These are phyloP conservation scores for Austroboletus eburneus DNA, from an alignment of 768 basidiomycete genomes.

Conservation along the genomic window DNA sequence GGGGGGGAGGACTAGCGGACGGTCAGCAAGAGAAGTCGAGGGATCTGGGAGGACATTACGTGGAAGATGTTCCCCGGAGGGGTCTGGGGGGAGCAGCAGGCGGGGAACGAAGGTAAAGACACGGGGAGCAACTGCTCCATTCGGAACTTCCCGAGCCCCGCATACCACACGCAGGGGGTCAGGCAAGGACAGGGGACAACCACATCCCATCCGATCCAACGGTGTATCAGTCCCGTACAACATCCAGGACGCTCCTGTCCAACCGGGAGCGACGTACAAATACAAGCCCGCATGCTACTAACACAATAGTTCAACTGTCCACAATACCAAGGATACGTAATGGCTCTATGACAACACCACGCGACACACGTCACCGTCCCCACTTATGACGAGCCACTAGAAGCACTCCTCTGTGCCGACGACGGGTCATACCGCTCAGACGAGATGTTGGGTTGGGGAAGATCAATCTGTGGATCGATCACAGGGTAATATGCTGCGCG, in stretches of 20 bases:
- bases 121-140: constrained; percentile 4
- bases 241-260: no score
- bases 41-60: constrained; percentile 8
- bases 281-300: not conserved
- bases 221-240: no score
- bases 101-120: constrained; percentile 13
- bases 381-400: constrained; percentile 14
- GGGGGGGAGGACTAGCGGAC: not conserved
- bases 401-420: constrained; percentile 7
- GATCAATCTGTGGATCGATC: constrained; percentile 37
- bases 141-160: constrained; percentile 29
- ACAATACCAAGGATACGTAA: not conserved
- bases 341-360: not conserved
- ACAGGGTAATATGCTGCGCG: constrained; percentile 35
- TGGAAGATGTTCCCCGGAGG: constrained; percentile 10
- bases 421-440: constrained; percentile 32
- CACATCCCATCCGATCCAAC: not conserved
- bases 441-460: constrained; percentile 30
- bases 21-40: not conserved
- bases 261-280: no score
- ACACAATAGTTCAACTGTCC: not conserved
- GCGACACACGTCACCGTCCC: not conserved
- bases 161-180: constrained; percentile 19
- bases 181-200: constrained; percentile 5
- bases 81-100: constrained; percentile 13